Evolutionary conservation across 345 rosid species (phyloP), one percentile per base, ranked within the genome.

Genomic region (Lepidium didymum): DNA sequence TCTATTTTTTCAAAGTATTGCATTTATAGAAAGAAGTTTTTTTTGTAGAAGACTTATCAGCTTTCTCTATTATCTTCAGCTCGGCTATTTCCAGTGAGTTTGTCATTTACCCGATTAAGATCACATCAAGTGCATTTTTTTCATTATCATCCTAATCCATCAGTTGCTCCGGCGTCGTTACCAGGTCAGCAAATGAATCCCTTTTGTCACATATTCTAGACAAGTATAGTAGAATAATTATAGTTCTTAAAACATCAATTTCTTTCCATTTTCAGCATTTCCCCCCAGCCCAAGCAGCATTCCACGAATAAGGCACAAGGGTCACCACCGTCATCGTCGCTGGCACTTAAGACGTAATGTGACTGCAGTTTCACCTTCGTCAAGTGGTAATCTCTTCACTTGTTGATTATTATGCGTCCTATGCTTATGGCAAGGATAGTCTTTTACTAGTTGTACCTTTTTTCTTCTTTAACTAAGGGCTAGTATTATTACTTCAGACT

Each of bases 301-400:
- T 75, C 81, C 80, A 21, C 56, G 62, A 40, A 82, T 77, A 66
- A 84, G 77, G 64, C 83, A 34, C 33, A 81, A 8, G 51, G 83
- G 75, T 68, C 92, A 69, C 56, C 85, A 81, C 74, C 92, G 11
- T 80, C 89, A 45, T 78, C 87, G 35, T 51, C 86, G 58, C 57
- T 83, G 53, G 75, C 95, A 69, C 62, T 59, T 66, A 56, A 84
- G 77, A 73, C 87, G 88, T 69, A 69, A n/a, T 63, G 78, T 36
- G 21, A 70, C 75, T 65, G 82, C 96, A 72, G 91, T 91, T 19
- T 72, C 91, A 18, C 92, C 97, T 77, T 80, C 87, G 7, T 80
- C 84, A 38, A 85, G 72, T 72, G 84, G 99, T 91, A 82, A 63
- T 58, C 25, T 38, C 61, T 43, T 29, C 27, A 10, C 56, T 50